Base-by-base conservation (phyloP, 768 basidiomycete species). In the Hemileccinum rubropunctum region DNA sequence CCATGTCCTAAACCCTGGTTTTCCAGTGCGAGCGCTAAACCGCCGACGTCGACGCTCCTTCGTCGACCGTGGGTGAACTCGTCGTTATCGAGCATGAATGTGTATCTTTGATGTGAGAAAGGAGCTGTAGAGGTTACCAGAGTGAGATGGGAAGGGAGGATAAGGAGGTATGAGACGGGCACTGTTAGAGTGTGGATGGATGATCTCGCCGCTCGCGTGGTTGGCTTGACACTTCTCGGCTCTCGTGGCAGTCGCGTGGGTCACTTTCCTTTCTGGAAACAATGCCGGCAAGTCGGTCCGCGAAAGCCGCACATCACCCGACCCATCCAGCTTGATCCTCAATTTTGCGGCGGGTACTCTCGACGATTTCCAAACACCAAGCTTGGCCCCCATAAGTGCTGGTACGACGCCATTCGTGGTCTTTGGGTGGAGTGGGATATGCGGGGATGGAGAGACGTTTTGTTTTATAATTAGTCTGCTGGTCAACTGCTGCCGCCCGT, bases 31-130 rank as follows among this genome's bases (percentile, higher is more conserved):
- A 92, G 83, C 50, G 85, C 82, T 51, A 98, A 78, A 28, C 93
- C 94, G 12, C 94, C 94, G 37, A 91, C 79, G 68, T 98, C 94
- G 48, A 94, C 91, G 64, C 89, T 93, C 41, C 89, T 74, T 46
- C 93, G 75, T 51, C 81, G 71, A 33, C 62, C 69, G 38, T 65
- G 63, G 41, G 51, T 42, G 27, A 46, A 57, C 32, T 67, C 69
- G 44, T 68, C 65, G 47, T 54, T 64, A 42, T 58, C 58, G 30
- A 70, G 44, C 67, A 69, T 69, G 42, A 37, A 54, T 6, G 33
- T 0, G 23, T 7, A 18, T 4, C 6, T 37, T 10, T 41, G 1
- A 4, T 8, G 21, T 13, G 9, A n/a, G 14, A 10, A 28, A 20
- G 37, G 7, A 2, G 34, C 3, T 3, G 23, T 17, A 17, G 11